phyloP scores from a whole-genome alignment of 306 rosid species.

The Cicer bijugum region DNA sequence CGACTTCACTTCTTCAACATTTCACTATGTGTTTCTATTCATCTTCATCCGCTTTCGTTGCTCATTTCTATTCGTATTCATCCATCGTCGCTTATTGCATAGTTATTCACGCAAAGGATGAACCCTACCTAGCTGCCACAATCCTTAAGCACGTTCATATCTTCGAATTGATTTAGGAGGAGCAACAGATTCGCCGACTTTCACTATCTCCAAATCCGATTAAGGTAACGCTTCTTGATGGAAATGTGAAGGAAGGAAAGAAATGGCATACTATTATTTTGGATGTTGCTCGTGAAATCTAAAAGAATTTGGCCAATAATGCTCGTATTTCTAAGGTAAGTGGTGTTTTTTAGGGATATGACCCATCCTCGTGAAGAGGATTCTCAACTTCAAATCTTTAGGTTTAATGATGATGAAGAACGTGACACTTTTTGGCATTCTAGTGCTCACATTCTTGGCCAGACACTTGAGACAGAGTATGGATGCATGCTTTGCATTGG shows the following conservation, averaged over 20 bases:
- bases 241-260: conserved; percentile 72
- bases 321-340: conserved; percentile 84
- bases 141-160: conserved; percentile 68
- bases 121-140: conserved; percentile 51
- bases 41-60: too few relatives aligned
- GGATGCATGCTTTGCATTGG: too few relatives aligned
- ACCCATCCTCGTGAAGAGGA: conserved; percentile 74
- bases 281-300: conserved; percentile 76
- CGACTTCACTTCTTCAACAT: too few relatives aligned
- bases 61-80: too few relatives aligned
- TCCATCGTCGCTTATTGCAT: too few relatives aligned
- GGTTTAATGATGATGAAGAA: conserved; percentile 76
- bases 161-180: conserved; percentile 60
- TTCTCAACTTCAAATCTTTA: conserved; percentile 70
- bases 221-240: conserved; percentile 74
- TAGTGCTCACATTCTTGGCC: conserved; percentile 96
- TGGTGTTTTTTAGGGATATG: conserved; percentile 89
- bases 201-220: conserved; percentile 79
- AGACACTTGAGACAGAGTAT: conserved; percentile 43
- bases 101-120: too few relatives aligned
- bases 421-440: conserved; percentile 99
- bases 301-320: conserved; percentile 73
- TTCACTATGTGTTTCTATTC: too few relatives aligned
- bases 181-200: conserved; percentile 52
- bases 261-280: conserved; percentile 77